Evolutionary conservation across 208 protist genomes (phyloP).

Genomic region (Balamuthia mandrillaris): DNA sequence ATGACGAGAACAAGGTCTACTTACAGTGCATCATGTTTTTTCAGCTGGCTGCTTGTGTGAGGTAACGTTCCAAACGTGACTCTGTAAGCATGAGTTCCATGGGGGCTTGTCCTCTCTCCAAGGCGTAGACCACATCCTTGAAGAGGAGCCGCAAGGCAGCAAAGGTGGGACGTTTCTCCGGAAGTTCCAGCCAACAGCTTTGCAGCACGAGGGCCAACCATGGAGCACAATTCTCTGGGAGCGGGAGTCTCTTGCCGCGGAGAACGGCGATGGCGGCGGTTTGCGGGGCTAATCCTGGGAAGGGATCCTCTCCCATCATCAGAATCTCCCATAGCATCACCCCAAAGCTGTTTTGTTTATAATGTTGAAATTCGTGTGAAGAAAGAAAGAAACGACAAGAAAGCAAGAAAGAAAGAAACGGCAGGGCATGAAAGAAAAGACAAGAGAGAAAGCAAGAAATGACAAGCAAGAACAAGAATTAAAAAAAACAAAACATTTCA

Average conservation of each 20-base stretch:
- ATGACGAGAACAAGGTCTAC: too few relatives aligned
- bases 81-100: too few relatives aligned
- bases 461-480: background rate
- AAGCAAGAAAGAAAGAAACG: background rate
- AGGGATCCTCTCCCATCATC: constrained; percentile 28
- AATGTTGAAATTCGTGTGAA: too few relatives aligned
- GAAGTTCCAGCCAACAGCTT: background rate
- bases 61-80: too few relatives aligned
- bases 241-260: background rate
- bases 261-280: background rate
- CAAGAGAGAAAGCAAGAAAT: background rate
- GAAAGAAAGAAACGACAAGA: background rate
- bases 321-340: constrained; percentile 42
- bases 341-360: constrained; percentile 8
- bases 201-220: background rate
- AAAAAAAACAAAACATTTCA: background rate
- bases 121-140: too few relatives aligned
- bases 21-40: too few relatives aligned
- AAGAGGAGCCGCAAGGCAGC: too few relatives aligned
- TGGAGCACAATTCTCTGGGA: background rate
- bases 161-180: background rate
- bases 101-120: too few relatives aligned
- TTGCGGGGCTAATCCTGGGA: background rate
- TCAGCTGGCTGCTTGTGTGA: too few relatives aligned
- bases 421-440: background rate